Conservation (phyloP, 768 basidiomycete species). For the Piloderma croceum region DNA sequence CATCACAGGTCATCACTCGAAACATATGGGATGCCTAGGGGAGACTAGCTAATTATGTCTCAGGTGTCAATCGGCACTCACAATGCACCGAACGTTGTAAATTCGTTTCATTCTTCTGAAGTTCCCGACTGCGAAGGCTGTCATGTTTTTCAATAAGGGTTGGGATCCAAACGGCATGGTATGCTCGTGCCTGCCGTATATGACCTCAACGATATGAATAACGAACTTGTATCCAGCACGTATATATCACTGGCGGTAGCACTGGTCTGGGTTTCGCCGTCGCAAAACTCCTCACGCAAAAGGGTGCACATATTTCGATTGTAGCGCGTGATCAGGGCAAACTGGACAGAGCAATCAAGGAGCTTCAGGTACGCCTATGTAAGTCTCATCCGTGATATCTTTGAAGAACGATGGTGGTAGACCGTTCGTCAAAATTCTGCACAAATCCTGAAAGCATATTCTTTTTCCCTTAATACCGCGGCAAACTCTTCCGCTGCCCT, state of each 20-base stretch:
- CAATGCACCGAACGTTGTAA: too few relatives aligned
- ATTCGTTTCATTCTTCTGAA: constrained; percentile 2
- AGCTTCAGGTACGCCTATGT: constrained; percentile 53
- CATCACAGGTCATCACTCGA: too few relatives aligned
- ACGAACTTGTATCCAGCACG: constrained; percentile 46
- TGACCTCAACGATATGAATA: neutral
- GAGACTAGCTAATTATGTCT: too few relatives aligned
- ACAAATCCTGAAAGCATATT: constrained; percentile 53
- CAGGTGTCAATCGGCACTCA: too few relatives aligned
- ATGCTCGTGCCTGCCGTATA: constrained; percentile 1
- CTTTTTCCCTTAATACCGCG: constrained; percentile 48
- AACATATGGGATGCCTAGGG: too few relatives aligned
- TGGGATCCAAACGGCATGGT: constrained; percentile 50
- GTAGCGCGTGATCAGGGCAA: constrained; percentile 70
- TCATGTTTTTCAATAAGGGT: constrained; percentile 27
- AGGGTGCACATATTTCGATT: constrained; percentile 80
- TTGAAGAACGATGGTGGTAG: constrained; percentile 23
- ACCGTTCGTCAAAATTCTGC: constrained; percentile 37
- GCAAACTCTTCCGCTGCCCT: constrained; percentile 46
- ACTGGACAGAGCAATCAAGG: constrained; percentile 51
- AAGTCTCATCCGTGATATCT: neutral
- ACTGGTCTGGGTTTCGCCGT: constrained; percentile 75
- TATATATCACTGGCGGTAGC: constrained; percentile 82
- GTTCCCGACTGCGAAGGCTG: constrained; percentile 15
- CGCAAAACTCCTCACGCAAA: constrained; percentile 55